Evolutionary conservation across 129 eudicot genomes (phyloP).

Genomic region (Centaurea solstitialis): DNA sequence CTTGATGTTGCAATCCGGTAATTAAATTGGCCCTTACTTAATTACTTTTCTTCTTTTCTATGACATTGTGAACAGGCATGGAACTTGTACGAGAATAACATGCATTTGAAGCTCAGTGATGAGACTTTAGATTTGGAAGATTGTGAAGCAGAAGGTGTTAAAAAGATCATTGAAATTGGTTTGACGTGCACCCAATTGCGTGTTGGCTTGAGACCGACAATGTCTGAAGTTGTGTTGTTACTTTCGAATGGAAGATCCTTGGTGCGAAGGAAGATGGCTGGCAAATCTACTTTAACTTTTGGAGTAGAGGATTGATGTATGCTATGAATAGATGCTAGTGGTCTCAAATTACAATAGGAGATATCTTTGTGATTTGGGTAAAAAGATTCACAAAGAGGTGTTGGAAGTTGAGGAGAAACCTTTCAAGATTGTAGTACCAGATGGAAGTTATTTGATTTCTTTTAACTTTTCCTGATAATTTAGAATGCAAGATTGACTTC

Average conservation of each 20-base stretch:
- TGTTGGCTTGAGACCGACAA: conserved; percentile 46
- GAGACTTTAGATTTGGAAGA: conserved; percentile 35
- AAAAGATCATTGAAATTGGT: conserved; percentile 50
- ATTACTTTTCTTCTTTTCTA: neutral
- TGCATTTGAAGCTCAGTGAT: conserved; percentile 41
- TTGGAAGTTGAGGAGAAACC: no score
- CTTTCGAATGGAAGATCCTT: conserved; percentile 35
- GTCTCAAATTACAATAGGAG: no score
- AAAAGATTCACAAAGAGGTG: no score
- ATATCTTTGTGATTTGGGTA: no score
- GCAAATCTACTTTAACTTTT: neutral
- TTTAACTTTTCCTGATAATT: no score
- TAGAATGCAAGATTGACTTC: no score
- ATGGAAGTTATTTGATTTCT: no score
- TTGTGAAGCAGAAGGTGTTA: conserved; percentile 39
- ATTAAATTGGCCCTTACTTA: neutral
- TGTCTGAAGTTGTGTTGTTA: conserved; percentile 62
- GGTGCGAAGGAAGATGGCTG: conserved; percentile 9
- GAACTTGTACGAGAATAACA: conserved; percentile 45
- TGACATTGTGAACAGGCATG: conserved; percentile 43
- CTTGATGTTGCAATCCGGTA: neutral
- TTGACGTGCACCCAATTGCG: conserved; percentile 56
- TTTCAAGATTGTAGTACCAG: no score
- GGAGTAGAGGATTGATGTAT: neutral
- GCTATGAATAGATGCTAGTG: neutral